A percentile compares a stretch with the other conserved stretches of the same genome.
phyloP scores from a whole-genome alignment of 331 rosid genomes.

The Cydonia oblonga region DNA sequence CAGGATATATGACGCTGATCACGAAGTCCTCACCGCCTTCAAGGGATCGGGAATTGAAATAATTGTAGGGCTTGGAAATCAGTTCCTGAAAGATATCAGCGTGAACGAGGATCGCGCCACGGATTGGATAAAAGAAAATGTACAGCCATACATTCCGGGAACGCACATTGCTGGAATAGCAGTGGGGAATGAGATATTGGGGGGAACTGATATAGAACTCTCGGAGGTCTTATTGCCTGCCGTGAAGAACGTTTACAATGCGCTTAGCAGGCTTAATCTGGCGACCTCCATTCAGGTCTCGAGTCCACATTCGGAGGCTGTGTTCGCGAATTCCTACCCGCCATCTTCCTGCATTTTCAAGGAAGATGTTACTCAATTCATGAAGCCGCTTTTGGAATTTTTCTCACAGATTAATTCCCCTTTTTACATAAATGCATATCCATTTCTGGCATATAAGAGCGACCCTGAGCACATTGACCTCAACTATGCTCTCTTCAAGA shows the following conservation, averaged over 20 bases:
- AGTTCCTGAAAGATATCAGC: constrained; percentile 44
- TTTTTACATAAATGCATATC: constrained; percentile 85
- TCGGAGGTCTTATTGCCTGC: constrained; percentile 76
- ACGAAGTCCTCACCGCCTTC: constrained; percentile 63
- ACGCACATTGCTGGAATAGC: constrained; percentile 68
- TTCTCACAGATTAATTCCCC: constrained; percentile 63
- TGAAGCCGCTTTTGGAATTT: constrained; percentile 72
- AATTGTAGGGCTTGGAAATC: constrained; percentile 43
- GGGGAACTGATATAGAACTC: constrained; percentile 30
- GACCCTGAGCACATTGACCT: constrained; percentile 72
- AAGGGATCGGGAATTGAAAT: constrained; percentile 69
- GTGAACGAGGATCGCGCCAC: constrained; percentile 69
- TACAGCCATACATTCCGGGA: constrained; percentile 61
- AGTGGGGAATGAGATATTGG: constrained; percentile 75
- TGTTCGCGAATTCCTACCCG: constrained; percentile 67
- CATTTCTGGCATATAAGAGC: constrained; percentile 79
- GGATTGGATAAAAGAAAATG: constrained; percentile 76
- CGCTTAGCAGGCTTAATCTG: constrained; percentile 41
- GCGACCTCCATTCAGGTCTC: constrained; percentile 49
- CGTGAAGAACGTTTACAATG: constrained; percentile 51
- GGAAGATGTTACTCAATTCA: constrained; percentile 47
- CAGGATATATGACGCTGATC: constrained; percentile 80
- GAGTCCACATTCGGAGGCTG: constrained; percentile 93
- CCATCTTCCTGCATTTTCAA: constrained; percentile 73
- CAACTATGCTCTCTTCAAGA: constrained; percentile 62